These are phyloP conservation scores for Podaxis sp. DNA, from an alignment of 768 basidiomycete species.

Conservation along the genomic window DNA sequence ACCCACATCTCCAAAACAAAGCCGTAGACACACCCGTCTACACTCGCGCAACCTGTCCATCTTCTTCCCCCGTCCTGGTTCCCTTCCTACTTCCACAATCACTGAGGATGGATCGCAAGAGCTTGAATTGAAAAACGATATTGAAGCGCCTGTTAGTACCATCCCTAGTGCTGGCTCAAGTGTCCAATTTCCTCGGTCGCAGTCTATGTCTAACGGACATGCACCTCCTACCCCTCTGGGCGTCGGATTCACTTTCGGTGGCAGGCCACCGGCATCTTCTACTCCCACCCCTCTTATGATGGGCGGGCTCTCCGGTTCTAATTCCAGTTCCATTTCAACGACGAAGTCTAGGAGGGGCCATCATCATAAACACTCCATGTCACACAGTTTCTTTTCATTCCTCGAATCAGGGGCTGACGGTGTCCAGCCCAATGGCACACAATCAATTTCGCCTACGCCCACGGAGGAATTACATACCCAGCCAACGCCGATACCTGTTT, in stretches of 20 bases:
- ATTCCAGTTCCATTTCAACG: constrained; percentile 24
- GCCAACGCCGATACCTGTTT: constrained; percentile 60
- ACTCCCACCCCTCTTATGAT: constrained; percentile 27
- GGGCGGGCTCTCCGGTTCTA: constrained; percentile 19
- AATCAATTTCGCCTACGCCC: neutral
- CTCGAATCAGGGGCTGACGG: constrained; percentile 67
- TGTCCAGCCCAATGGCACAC: constrained; percentile 13
- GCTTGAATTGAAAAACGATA: constrained; percentile 40
- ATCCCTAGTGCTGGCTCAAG: constrained; percentile 44
- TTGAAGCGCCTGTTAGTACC: constrained; percentile 47
- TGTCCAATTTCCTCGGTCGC: constrained; percentile 40
- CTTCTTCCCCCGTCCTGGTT: constrained; percentile 85
- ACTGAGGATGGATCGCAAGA: constrained; percentile 68
- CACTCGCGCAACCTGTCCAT: constrained; percentile 92
- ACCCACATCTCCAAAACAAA: constrained; percentile 27
- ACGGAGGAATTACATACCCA: constrained; percentile 50
- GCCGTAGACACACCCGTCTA: constrained; percentile 63
- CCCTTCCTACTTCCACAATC: constrained; percentile 57
- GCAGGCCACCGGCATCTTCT: constrained; percentile 40
- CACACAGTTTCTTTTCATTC: constrained; percentile 95
- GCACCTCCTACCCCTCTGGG: constrained; percentile 41
- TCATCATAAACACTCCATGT: constrained; percentile 92
- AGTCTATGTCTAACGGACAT: constrained; percentile 22
- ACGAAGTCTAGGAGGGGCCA: constrained; percentile 62
- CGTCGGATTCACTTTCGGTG: constrained; percentile 67